Evolutionary conservation across 495 filamentous ascomycete genomes (phyloP), one percentile per base, ranked within the genome.

Genomic region (Penicillium macrosclerotiorum): DNA sequence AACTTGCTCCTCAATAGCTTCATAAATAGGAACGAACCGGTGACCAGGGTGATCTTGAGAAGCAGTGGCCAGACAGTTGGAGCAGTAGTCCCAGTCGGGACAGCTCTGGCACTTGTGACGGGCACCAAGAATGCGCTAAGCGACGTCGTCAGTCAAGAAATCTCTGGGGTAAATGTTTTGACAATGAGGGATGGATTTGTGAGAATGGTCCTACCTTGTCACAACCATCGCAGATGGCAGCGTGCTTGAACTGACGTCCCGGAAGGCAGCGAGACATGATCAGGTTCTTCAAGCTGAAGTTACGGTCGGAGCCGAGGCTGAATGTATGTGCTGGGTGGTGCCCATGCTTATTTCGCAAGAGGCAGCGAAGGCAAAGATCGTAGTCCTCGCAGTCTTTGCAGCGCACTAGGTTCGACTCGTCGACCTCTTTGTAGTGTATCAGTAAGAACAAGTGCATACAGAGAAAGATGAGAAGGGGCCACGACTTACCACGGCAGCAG

Each of bases 61-160:
- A 22, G 88, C 83, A 55, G 72, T 80, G 47, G 74, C 66, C 39
- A 86, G 66, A 68, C 93, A 99, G 4, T 75, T 70, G n/a, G 78
- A 76, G 73, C 93, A 99, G 72, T 87, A 96, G 54, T 99, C 93
- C 88, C 88, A 99, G 61, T 99, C 93, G 23, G 94, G 93, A 75
- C 93, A 99, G 56, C 86, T 84, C 52, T 96, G 75, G 71, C 93
- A 99, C 78, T 99, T 99, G 79, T 97, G 86, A 55, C 93, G 92
- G 32, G 95, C 80, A 55, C 93, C 93, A 58, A 79, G 77, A 55
- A 98, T 94, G 56, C 78, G 80, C 76, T 84, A 44, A 34, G 13
- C n/a, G 38, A 45, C 5, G 26, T 8, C 5, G 18, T 11, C 30
- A 9, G 18, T n/a, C n/a, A n/a, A n/a, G n/a, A n/a, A n/a, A n/a